Base-by-base conservation (phyloP, 2,329 filamentous ascomycete species). In the Ambrosiella beaveri region DNA sequence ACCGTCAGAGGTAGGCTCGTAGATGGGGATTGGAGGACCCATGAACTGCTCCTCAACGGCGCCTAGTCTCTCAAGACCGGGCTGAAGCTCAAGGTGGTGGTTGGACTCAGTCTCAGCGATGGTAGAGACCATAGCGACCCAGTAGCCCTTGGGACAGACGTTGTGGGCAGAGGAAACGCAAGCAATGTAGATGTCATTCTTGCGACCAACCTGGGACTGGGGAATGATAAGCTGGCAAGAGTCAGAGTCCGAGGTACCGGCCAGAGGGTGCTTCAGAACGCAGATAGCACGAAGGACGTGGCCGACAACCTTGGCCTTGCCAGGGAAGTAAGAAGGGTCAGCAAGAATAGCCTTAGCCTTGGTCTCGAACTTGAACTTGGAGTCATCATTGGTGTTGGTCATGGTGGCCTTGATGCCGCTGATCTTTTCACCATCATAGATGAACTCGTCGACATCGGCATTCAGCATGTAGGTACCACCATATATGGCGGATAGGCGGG, bases 381-480 rank as follows among this genome's bases (percentile, higher is more conserved):
- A 54, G 55, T 58, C 35, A 69, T 89, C 87, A 65, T 88, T 86
- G 62, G 84, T 81, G 69, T 87, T 87, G 68, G 83, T 84, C 90
- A 97, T 97, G 65, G 93, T 96, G 55, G 93, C 93, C 76, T 94
- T 94, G 75, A 98, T 97, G 59, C 93, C 93, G 13, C 82, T 79
- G n/a, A 91, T 87, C 77, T 94, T 95, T 68, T 79, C 81, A 58
- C 76, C 81, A 60, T 94, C 88, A 69, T 93, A 95, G 62, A 86
- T 71, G 64, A 98, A 75, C 75, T 98, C 93, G 63, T 97, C 86
- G 58, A 98, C 80, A 64, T 83, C 82, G 65, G 93, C 95, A 78
- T 97, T 97, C 67, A 98, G 84, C 90, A 98, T 98, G 75, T 98
- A 98, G 55, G 93, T 98, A 65, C 93, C 93, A 63, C 93, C 93